Percentiles rank a stretch among this genome's conserved stretches.
Evolutionary conservation across 345 rosid species (phyloP).

Genomic region (Turnera subulata): DNA sequence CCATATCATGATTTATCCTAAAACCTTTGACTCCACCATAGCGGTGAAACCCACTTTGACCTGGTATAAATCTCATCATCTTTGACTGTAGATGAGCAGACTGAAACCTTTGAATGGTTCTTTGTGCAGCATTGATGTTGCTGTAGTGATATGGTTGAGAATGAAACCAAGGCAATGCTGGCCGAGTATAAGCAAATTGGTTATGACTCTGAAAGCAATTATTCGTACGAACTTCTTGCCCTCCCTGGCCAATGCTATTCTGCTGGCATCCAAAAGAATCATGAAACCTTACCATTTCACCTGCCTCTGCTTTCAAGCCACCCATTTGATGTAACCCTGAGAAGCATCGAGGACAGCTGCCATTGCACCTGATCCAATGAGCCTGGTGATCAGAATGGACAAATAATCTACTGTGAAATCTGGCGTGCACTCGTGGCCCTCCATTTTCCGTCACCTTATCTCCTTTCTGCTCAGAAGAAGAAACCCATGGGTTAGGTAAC

Average conservation of each 20-base stretch:
- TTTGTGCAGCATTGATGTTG: no score
- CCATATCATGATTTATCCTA: constrained; percentile 3
- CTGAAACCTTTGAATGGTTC: no score
- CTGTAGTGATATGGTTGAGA: no score
- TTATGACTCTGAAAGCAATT: no score
- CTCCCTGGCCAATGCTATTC: no score
- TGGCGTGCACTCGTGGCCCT: background rate
- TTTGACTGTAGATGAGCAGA: constrained; percentile 5
- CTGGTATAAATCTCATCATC: background rate
- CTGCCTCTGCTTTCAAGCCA: no score
- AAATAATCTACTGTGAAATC: background rate
- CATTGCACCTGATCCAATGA: background rate
- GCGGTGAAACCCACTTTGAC: no score
- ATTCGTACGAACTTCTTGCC: no score
- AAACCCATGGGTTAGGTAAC: constrained; percentile 4
- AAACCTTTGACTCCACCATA: no score
- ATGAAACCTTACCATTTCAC: no score
- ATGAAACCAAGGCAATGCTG: no score
- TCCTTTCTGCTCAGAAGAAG: constrained; percentile 4
- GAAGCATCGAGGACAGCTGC: background rate
- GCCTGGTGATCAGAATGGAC: background rate
- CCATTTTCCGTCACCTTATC: background rate
- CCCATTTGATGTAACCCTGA: background rate
- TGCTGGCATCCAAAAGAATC: no score
- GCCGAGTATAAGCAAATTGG: background rate